phyloP scores from a whole-genome alignment of 352 stramenopile genomes.

The Pythium grandisporangium region DNA sequence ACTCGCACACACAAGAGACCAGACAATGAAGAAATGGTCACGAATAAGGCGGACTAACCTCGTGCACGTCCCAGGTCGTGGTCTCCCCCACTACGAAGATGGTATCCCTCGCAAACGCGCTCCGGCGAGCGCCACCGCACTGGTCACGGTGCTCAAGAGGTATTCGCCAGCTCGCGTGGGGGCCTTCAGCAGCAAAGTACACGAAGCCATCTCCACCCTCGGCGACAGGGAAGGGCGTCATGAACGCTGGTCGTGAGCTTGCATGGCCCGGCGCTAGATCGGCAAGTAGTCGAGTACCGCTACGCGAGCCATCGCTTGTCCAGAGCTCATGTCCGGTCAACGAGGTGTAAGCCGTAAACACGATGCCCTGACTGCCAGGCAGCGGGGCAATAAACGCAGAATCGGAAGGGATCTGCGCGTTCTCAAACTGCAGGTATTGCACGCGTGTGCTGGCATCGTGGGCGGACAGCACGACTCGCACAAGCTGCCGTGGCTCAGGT shows the following conservation, averaged over 20 bases:
- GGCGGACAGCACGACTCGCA: constrained; percentile 15
- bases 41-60: too few species aligned
- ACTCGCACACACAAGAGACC: not conserved
- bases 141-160: constrained; percentile 26
- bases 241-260: constrained; percentile 19
- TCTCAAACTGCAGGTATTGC: constrained; percentile 6
- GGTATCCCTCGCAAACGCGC: constrained; percentile 35
- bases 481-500: constrained; percentile 13
- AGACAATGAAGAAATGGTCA: too few species aligned
- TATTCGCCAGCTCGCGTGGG: constrained; percentile 59
- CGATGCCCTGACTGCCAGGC: too few species aligned
- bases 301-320: constrained; percentile 55
- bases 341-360: constrained; percentile 22
- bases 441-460: constrained; percentile 16
- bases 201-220: constrained; percentile 48
- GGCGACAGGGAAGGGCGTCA: constrained; percentile 43
- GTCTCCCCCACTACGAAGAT: constrained; percentile 61
- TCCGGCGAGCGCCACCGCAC: constrained; percentile 66
- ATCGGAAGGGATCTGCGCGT: too few species aligned
- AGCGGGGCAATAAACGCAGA: too few species aligned
- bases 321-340: constrained; percentile 59
- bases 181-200: constrained; percentile 76
- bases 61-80: constrained; percentile 47
- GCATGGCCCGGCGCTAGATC: constrained; percentile 40
- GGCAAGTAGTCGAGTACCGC: constrained; percentile 51